Conservation (phyloP, 2,329 filamentous ascomycete genomes). For the Aspergillus phoenicis region DNA sequence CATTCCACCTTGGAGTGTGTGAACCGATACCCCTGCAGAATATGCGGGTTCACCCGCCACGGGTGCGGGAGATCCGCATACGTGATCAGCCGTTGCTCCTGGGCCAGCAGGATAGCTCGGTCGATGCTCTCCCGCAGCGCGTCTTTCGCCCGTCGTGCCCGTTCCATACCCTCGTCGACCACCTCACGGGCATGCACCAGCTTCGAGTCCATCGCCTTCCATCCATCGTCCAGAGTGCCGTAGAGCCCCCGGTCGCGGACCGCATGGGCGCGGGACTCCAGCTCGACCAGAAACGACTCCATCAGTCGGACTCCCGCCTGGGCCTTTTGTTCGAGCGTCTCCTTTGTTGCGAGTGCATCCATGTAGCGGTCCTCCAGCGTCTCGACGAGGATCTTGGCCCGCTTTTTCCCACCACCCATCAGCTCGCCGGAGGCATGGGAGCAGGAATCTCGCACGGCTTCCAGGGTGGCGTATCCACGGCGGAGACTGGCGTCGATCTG, state of each 20-base stretch:
- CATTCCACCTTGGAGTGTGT: conserved; percentile 88
- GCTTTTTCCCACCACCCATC: conserved; percentile 79
- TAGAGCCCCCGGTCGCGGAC: conserved; percentile 76
- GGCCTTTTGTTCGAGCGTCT: conserved; percentile 88
- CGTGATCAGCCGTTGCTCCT: conserved; percentile 77
- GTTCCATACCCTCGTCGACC: conserved; percentile 77
- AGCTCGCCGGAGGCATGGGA: conserved; percentile 88
- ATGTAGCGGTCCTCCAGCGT: conserved; percentile 87
- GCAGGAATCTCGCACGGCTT: conserved; percentile 84
- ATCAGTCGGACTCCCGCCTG: conserved; percentile 83
- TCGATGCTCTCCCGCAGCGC: conserved; percentile 83
- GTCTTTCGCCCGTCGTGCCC: conserved; percentile 79
- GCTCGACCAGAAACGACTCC: conserved; percentile 80
- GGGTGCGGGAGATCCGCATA: conserved; percentile 90
- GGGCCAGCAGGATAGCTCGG: conserved; percentile 71
- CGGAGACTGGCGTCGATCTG: conserved; percentile 82
- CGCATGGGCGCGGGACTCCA: conserved; percentile 80
- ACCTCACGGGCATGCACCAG: conserved; percentile 73
- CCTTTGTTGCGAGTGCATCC: conserved; percentile 79
- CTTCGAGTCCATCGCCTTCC: conserved; percentile 77
- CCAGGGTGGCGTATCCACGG: conserved; percentile 80
- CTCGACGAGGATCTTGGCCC: conserved; percentile 87
- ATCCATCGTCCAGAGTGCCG: conserved; percentile 76
- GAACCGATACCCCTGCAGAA: conserved; percentile 89
- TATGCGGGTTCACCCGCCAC: conserved; percentile 95